Evolutionary conservation across 306 rosid species (phyloP), one percentile per base, ranked within the genome.

Genomic region (Trifolium repens): DNA sequence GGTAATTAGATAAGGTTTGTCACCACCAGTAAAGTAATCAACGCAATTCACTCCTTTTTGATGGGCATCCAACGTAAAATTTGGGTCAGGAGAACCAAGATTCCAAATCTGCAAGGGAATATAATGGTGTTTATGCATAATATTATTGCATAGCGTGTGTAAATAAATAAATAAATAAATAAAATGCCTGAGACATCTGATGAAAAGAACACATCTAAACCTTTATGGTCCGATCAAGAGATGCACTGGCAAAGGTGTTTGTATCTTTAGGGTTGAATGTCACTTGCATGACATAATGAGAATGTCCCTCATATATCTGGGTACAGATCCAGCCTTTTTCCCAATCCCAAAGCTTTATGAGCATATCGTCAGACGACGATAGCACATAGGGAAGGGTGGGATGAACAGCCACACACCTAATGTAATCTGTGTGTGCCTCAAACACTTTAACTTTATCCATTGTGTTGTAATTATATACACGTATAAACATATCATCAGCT

Each of bases 311-410:
- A 85, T 92, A 94, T 87, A 94, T 92, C 84, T 94, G 99, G 83
- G 97, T 92, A 71, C 99, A 94, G 77, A 82, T 71, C 99, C 99
- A 94, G 83, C 99, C 97, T 84, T 94, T 94, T 71, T 94, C 99
- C 99, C 99, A 94, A 89, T 94, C 99, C 99, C 99, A 94, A 34
- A 94, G 97, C 89, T 94, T 94, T 78, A 94, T 92, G 81, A 94
- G 99, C 99, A 94, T 94, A 84, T 94, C 99, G 83, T 94, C 99
- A 73, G 99, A 94, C 19, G 99, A 96, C 61, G 99, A 96, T 73
- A 96, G 87, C 80, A 96, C 99, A 62, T 88, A 96, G 7, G 99
- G 97, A 76, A 96, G 99, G 55, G 89, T 90, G 76, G 99, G 99
- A 85, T 96, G 99, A 67, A 96, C 99, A 55, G 99, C 92, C 81